These are phyloP conservation scores for Symbiodinium pilosum DNA, from an alignment of 73 alveolate genomes.

Conservation along the genomic window DNA sequence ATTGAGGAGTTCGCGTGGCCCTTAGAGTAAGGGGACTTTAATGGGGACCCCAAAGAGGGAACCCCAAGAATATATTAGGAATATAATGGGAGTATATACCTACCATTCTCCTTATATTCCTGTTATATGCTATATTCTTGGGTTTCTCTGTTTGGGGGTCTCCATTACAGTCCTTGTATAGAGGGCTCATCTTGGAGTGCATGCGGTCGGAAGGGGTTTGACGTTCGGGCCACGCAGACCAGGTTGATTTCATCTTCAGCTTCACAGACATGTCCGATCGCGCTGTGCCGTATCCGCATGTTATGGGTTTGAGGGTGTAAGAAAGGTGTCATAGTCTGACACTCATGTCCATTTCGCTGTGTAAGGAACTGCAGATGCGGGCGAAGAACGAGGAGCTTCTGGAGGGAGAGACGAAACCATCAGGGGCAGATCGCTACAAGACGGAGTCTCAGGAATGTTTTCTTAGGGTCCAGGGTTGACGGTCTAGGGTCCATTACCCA, in stretches of 20 bases:
- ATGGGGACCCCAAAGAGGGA: background rate
- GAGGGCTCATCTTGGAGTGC: too few relatives aligned
- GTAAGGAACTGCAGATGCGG: slow-evolving; percentile 23
- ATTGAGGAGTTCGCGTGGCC: background rate
- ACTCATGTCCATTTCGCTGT: background rate
- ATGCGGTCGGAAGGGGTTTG: too few relatives aligned
- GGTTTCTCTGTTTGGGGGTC: too few relatives aligned
- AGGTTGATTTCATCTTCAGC: slow-evolving; percentile 75
- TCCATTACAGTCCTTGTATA: too few relatives aligned
- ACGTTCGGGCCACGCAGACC: too few relatives aligned
- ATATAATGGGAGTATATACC: too few relatives aligned
- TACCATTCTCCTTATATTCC: too few relatives aligned
- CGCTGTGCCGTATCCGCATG: background rate
- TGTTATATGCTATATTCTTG: too few relatives aligned
- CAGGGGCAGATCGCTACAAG: background rate
- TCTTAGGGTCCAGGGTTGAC: too few relatives aligned
- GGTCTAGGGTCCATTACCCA: too few relatives aligned
- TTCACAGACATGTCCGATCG: slow-evolving; percentile 42
- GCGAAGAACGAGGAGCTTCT: background rate
- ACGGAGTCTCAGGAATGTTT: background rate
- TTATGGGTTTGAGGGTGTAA: background rate
- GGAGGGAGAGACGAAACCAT: background rate
- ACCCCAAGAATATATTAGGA: too few relatives aligned
- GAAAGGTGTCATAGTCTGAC: background rate
- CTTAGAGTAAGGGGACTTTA: too few relatives aligned